These are phyloP conservation scores for Pseudonitzschia multiseries DNA, from an alignment of 108 stramenopile genomes.

Conservation along the genomic window DNA sequence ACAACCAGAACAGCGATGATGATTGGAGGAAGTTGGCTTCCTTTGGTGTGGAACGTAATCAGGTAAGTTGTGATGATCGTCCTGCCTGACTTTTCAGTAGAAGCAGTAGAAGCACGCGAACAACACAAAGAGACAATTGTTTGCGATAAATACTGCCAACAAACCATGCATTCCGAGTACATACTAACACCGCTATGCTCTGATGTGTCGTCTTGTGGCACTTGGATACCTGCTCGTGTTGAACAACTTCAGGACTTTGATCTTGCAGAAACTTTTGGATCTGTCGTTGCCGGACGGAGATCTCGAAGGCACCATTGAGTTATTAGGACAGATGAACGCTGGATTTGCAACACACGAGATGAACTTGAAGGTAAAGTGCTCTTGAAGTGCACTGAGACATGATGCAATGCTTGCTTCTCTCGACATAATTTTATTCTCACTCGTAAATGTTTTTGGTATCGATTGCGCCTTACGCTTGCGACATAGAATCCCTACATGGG, in stretches of 20 bases:
- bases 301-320: constrained; percentile 65
- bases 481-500: constrained; percentile 82
- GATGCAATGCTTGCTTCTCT: neutral
- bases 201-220: neutral
- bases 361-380: constrained; percentile 44
- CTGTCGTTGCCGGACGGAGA: constrained; percentile 51
- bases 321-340: constrained; percentile 48
- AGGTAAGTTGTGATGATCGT: constrained; percentile 31
- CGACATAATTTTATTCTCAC: neutral
- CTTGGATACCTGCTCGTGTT: neutral
- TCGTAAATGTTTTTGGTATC: neutral
- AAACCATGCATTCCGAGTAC: neutral
- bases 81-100: neutral
- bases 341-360: constrained; percentile 47
- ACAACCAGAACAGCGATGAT: constrained; percentile 49
- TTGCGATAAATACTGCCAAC: neutral
- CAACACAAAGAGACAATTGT: too few species aligned
- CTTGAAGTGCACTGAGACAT: neutral
- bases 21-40: constrained; percentile 73
- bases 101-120: neutral
- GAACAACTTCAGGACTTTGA: constrained; percentile 56
- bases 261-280: constrained; percentile 70
- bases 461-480: neutral
- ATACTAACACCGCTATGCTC: too few species aligned
- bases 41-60: constrained; percentile 81